Evolutionary conservation across 1,284 basidiomycete species (phyloP).

Genomic region (Pascua sp.): DNA sequence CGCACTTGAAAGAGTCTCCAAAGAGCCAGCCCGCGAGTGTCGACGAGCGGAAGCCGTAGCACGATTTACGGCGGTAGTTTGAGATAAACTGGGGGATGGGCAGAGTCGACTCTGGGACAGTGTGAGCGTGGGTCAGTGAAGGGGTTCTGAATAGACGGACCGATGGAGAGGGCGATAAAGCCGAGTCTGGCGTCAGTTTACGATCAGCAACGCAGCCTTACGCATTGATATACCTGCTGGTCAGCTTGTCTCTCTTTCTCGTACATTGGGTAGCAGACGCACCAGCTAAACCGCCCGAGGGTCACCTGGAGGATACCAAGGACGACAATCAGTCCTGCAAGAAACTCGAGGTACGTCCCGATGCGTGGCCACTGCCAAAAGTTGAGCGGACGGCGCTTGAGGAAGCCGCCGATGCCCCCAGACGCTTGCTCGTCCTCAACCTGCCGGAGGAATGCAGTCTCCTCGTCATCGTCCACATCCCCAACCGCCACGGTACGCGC

Average conservation of each 20-base stretch:
- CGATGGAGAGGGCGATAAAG: constrained; percentile 53
- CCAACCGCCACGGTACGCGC: background rate
- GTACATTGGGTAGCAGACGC: background rate
- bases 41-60: constrained; percentile 52
- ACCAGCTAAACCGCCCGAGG: constrained; percentile 44
- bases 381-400: constrained; percentile 33
- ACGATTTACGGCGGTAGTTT: constrained; percentile 52
- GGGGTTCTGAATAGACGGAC: constrained; percentile 14
- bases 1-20: constrained; percentile 50
- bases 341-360: constrained; percentile 53
- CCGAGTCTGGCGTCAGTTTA: constrained; percentile 47
- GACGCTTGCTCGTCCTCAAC: background rate
- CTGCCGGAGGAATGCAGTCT: background rate
- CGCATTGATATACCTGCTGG: constrained; percentile 42
- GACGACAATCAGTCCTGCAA: constrained; percentile 48
- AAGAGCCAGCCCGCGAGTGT: constrained; percentile 52
- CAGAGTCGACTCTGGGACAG: constrained; percentile 50
- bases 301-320: constrained; percentile 43
- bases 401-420: background rate
- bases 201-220: constrained; percentile 16
- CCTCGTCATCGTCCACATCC: constrained; percentile 3
- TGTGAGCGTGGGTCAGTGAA: background rate
- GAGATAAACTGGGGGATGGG: constrained; percentile 55
- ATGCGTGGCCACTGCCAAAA: constrained; percentile 53
- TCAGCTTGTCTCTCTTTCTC: background rate